Base-by-base conservation (phyloP, 305 asterid genomes). In the Fraxinus baroniana region DNA sequence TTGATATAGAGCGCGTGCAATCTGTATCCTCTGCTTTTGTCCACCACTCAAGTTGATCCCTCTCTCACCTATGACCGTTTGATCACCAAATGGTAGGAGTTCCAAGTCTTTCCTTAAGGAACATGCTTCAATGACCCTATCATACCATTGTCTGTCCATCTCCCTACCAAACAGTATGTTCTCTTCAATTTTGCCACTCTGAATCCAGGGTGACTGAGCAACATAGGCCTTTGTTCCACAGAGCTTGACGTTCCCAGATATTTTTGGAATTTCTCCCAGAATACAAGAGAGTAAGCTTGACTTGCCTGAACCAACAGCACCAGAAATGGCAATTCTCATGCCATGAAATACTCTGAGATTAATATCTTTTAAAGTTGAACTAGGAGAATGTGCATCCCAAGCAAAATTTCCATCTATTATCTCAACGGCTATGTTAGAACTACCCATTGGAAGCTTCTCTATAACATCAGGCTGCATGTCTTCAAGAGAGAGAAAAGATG, bases 181-280 rank as follows among this genome's bases (percentile, higher is more conserved):
- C 30, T 94, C 98, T 82, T 91, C 93, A 15, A 95, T 91, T 79
- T 87, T 95, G 41, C 98, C 98, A 80, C 97, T 93, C 88, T 91
- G 97, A 85, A 95, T 94, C 98, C 98, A 95, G n/a, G 98, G 92
- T 2, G 98, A 86, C 89, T 95, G 98, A 81, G 94, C 81, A 82
- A 95, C 98, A 37, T 92, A 95, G 22, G 98, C 98, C 88, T 88
- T 95, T 26, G 90, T 30, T 13, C 98, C 98, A 26, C 92, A 68
- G 0, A 95, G 62, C 83, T 80, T 90, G 78, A 95, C 78, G 2
- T 72, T 80, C 44, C 98, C 98, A 10, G 95, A 92, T 66, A 94
- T 4, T 85, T 92, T 94, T 1, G 91, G 92, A 87, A 92, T 89
- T 85, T 95, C 98, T 37, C 98, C 97, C 78, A 94, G 86, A 18